Percentiles rank a stretch among this genome's conserved stretches.
Evolutionary conservation across 352 stramenopile species (phyloP).

Genomic region (Phytophthora foliorum): DNA sequence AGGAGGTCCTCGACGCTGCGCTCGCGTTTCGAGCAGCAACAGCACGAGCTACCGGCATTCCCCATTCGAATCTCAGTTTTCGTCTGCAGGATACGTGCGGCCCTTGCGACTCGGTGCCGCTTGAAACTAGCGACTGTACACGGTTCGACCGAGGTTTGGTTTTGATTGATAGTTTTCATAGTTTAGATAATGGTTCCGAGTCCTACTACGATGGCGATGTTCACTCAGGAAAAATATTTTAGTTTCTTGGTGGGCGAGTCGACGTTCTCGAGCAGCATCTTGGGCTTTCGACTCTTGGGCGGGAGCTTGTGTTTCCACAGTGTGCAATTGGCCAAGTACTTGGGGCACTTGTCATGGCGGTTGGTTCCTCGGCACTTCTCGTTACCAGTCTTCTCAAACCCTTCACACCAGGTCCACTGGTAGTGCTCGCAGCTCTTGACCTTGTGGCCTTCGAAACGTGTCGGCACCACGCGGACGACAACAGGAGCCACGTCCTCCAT

Average conservation of each 20-base stretch:
- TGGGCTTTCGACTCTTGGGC: slow-evolving; percentile 86
- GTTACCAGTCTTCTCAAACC: slow-evolving; percentile 85
- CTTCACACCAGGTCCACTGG: slow-evolving; percentile 90
- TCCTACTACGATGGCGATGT: background rate
- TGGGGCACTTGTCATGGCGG: slow-evolving; percentile 87
- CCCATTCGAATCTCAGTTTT: too few species aligned
- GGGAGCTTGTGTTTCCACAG: slow-evolving; percentile 89
- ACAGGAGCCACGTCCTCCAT: slow-evolving; percentile 86
- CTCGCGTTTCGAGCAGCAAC: slow-evolving; percentile 51
- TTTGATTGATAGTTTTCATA: too few species aligned
- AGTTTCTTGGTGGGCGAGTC: slow-evolving; percentile 89
- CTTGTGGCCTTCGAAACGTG: slow-evolving; percentile 76
- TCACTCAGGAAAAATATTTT: slow-evolving; percentile 74
- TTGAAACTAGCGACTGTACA: slow-evolving; percentile 1
- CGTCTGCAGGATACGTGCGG: slow-evolving; percentile 25
- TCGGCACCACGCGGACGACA: slow-evolving; percentile 80
- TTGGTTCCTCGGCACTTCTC: slow-evolving; percentile 89
- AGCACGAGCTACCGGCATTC: slow-evolving; percentile 48
- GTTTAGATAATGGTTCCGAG: too few species aligned
- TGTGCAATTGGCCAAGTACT: slow-evolving; percentile 89
- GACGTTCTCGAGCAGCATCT: slow-evolving; percentile 68
- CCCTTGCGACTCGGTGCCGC: slow-evolving; percentile 21
- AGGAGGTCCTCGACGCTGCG: slow-evolving; percentile 46
- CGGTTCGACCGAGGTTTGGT: background rate
- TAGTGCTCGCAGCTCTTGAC: slow-evolving; percentile 89